phyloP scores from a whole-genome alignment of 225 moss, liverwort and hornwort species.

The Physcomitrellopsis africana region DNA sequence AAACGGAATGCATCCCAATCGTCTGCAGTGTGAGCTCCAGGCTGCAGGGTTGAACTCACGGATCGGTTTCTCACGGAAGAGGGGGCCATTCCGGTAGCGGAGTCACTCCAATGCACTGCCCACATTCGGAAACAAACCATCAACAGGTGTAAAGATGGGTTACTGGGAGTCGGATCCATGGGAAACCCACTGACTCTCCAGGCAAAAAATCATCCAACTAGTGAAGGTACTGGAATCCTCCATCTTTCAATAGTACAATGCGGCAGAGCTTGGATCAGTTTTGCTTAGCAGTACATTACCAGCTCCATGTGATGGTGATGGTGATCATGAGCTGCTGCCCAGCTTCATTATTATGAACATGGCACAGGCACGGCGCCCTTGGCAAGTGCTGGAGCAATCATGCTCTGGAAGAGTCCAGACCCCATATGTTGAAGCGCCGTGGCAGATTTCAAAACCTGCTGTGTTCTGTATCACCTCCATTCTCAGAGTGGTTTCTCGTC shows the following conservation, averaged over 20 bases:
- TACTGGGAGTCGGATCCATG: neutral
- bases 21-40: conserved; percentile 1
- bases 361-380: conserved; percentile 22
- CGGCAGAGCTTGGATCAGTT: conserved; percentile 22
- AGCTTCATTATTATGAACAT: conserved; percentile 33
- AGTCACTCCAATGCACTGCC: conserved; percentile 14
- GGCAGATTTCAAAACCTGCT: conserved; percentile 16
- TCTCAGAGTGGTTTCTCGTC: conserved; percentile 18
- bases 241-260: neutral
- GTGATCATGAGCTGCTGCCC: conserved; percentile 15
- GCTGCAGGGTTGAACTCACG: neutral
- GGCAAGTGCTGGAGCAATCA: conserved; percentile 30
- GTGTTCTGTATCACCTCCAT: neutral
- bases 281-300: conserved; percentile 24
- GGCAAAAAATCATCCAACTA: neutral
- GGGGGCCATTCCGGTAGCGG: conserved; percentile 7
- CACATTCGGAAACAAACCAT: neutral
- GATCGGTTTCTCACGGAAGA: neutral
- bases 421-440: conserved; percentile 12
- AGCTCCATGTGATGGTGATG: conserved; percentile 29
- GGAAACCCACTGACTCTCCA: neutral
- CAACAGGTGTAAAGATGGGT: neutral
- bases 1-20: neutral
- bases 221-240: neutral
- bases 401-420: conserved; percentile 19